Evolutionary conservation across 2,329 filamentous ascomycete species (phyloP).

Genomic region (Diplodia mutila): DNA sequence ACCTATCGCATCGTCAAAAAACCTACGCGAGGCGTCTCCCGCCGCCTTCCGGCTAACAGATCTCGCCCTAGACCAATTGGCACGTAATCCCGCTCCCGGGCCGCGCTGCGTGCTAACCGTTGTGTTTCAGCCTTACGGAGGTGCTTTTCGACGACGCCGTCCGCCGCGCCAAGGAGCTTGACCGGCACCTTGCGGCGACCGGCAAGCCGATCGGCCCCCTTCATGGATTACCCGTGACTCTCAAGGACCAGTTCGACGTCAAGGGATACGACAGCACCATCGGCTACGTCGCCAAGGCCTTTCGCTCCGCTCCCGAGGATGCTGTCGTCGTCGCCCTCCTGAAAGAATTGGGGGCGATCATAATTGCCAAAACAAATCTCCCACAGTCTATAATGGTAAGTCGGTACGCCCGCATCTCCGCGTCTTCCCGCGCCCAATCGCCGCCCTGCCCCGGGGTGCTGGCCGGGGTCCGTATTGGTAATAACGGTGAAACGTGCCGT

Average conservation of each 20-base stretch:
- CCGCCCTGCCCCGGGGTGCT: neutral
- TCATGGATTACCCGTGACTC: conserved; percentile 53
- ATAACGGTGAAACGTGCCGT: conserved; percentile 15
- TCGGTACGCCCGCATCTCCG: conserved; percentile 62
- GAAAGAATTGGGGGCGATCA: conserved; percentile 54
- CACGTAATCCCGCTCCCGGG: conserved; percentile 20
- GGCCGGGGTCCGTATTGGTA: neutral
- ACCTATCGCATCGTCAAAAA: no score
- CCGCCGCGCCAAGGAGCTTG: conserved; percentile 46
- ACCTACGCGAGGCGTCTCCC: neutral
- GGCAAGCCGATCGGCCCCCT: conserved; percentile 49
- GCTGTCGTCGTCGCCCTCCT: conserved; percentile 56
- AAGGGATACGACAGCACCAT: conserved; percentile 53
- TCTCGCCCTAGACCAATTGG: conserved; percentile 23
- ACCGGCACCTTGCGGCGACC: conserved; percentile 43
- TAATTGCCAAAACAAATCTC: conserved; percentile 60
- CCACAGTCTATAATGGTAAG: conserved; percentile 61
- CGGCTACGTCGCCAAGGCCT: conserved; percentile 64
- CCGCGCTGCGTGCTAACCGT: conserved; percentile 14
- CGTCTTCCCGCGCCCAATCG: conserved; percentile 30
- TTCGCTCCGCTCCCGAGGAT: conserved; percentile 54
- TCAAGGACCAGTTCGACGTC: conserved; percentile 57
- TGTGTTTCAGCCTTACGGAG: conserved; percentile 39
- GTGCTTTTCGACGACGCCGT: conserved; percentile 51
- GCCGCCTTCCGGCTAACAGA: conserved; percentile 14